Percentiles rank a stretch among this genome's conserved stretches.
These are phyloP conservation scores for Scedosporium boydii DNA, from an alignment of 2,329 filamentous ascomycete genomes.

Conservation along the genomic window DNA sequence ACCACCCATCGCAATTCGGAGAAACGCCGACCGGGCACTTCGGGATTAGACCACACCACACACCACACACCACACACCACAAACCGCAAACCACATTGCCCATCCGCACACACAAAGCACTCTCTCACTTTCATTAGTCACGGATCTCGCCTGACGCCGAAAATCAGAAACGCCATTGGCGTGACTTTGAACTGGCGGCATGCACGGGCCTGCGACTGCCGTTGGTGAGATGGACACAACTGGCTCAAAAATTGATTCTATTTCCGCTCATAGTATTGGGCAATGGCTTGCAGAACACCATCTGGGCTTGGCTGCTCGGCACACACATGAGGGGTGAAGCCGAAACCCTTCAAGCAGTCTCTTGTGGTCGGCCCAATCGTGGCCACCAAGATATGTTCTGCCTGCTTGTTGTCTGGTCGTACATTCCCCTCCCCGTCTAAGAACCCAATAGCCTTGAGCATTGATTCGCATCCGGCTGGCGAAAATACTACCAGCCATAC, in stretches of 20 bases:
- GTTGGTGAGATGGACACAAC: neutral
- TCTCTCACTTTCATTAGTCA: too few species aligned
- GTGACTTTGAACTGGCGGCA: neutral
- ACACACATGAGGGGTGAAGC: constrained; percentile 66
- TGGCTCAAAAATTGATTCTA: neutral
- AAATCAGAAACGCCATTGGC: neutral
- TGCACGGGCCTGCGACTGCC: neutral
- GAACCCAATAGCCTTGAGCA: constrained; percentile 45
- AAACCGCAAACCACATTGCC: too few species aligned
- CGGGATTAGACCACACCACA: neutral
- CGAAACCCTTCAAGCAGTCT: constrained; percentile 60
- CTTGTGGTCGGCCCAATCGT: constrained; percentile 92
- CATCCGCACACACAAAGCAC: too few species aligned
- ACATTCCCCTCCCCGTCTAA: constrained; percentile 28
- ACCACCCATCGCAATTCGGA: neutral
- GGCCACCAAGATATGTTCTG: constrained; percentile 51
- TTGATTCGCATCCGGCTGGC: constrained; percentile 54
- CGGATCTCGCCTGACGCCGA: too few species aligned
- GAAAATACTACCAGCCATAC: constrained; percentile 45
- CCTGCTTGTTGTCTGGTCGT: constrained; percentile 21
- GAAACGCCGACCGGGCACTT: neutral
- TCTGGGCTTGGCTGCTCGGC: constrained; percentile 74
- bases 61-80: too few species aligned
- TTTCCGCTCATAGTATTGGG: neutral
- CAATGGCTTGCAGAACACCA: constrained; percentile 63